These are phyloP conservation scores for Vigna radiata DNA, from an alignment of 306 rosid genomes.

Conservation along the genomic window DNA sequence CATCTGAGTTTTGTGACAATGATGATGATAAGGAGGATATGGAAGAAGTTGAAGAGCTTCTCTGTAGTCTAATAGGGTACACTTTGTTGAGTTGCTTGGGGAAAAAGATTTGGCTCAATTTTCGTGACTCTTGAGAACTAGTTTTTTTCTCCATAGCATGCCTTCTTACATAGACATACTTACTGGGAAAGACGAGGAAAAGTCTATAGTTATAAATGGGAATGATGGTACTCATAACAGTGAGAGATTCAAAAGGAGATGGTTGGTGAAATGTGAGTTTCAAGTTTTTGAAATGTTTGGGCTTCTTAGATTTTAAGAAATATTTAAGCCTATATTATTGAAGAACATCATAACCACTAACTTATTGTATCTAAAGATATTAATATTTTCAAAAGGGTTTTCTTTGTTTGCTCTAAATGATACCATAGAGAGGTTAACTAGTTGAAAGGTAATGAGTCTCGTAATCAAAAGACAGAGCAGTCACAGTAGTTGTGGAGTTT, in stretches of 20 bases:
- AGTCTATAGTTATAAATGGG: constrained; percentile 29
- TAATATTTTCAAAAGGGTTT: neutral
- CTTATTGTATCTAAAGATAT: neutral
- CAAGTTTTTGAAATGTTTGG: constrained; percentile 53
- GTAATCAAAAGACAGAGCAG: constrained; percentile 19
- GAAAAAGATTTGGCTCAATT: constrained; percentile 54
- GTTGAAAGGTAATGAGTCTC: constrained; percentile 11
- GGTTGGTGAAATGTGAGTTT: constrained; percentile 85
- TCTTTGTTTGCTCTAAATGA: neutral
- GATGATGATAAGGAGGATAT: constrained; percentile 62
- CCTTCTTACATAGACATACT: constrained; percentile 60
- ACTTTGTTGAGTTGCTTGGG: constrained; percentile 74
- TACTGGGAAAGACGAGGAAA: constrained; percentile 27
- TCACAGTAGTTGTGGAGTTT: constrained; percentile 66
- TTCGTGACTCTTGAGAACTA: constrained; percentile 58
- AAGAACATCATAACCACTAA: neutral
- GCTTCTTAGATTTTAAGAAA: constrained; percentile 71
- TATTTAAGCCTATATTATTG: constrained; percentile 24
- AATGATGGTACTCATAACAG: constrained; percentile 34
- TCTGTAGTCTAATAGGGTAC: constrained; percentile 82
- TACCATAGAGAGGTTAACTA: neutral
- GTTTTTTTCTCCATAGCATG: constrained; percentile 60
- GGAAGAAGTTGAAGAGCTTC: constrained; percentile 74
- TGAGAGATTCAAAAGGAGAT: constrained; percentile 32
- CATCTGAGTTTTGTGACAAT: constrained; percentile 80